Evolutionary conservation across 169 alveolate species (phyloP), one percentile per base, ranked within the genome.

Genomic region (Plasmodium gaboni): DNA sequence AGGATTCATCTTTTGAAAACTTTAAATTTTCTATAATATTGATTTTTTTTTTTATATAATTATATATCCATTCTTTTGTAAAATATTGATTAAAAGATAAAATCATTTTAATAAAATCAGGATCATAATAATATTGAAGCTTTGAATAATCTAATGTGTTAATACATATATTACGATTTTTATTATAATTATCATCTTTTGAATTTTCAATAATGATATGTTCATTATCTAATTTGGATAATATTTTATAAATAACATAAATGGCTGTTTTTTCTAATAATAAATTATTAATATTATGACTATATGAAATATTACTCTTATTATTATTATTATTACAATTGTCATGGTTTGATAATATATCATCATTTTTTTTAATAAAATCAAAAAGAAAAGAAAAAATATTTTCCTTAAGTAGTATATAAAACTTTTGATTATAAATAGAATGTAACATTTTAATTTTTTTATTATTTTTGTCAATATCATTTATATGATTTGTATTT

Each of bases 371-470:
- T 28, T 67, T 67, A n/a, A 80, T 19, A 10, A 80, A 10, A 13
- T 80, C 70, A n/a, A 61, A 80, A 24, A 80, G 57, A 22, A 80
- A 80, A 9, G 55, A 17, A 15, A 80, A 80, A 28, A 80, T 68
- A 55, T 67, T 67, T 68, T 68, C 90, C 42, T 72, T 67, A 15
- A 68, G 48, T 2, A 80, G 59, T 28, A 72, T 55, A 28, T 80
- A 72, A 42, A 68, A 17, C 46, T 50, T 80, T 32, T 80, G 83
- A 60, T 68, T 80, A n/a, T 57, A 80, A 65, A 80, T 80, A 28
- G 67, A 53, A 28, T 80, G 55, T 2, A 80, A 19, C 90, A 80
- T 67, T 80, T 80, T 80, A 12, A 68, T 53, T 68, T 80, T 80
- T n/a, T 55, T 22, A 38, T 38, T 38, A 4, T 76, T 53, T 15